These are phyloP conservation scores for Tephrocybe sp. DNA, from an alignment of 768 basidiomycete species.

Conservation along the genomic window DNA sequence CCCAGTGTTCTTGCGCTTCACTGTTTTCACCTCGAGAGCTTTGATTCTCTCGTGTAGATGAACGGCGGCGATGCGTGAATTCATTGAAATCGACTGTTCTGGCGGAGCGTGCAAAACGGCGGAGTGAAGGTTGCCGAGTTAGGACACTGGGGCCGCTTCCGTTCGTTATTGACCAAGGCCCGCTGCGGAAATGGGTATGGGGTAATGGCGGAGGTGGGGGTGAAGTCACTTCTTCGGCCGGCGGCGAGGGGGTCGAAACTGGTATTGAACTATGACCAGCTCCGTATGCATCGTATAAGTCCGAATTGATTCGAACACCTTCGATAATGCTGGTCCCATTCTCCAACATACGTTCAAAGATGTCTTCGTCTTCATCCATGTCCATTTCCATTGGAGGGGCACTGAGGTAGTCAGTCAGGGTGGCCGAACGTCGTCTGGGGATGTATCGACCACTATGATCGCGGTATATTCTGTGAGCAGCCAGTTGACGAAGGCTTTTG, in stretches of 20 bases:
- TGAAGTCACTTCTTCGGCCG: constrained; percentile 28
- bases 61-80: constrained; percentile 64
- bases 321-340: constrained; percentile 38
- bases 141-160: constrained; percentile 29
- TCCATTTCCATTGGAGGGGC: constrained; percentile 55
- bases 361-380: constrained; percentile 68
- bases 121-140: constrained; percentile 58
- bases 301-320: constrained; percentile 55
- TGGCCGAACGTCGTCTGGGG: constrained; percentile 35
- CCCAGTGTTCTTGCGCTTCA: constrained; percentile 28
- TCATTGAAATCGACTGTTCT: constrained; percentile 70
- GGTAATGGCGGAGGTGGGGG: constrained; percentile 21
- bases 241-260: constrained; percentile 32
- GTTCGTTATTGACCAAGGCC: constrained; percentile 31
- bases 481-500: constrained; percentile 56
- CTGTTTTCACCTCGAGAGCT: constrained; percentile 25
- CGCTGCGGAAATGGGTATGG: constrained; percentile 21
- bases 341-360: constrained; percentile 45
- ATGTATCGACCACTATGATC: constrained; percentile 33
- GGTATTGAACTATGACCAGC: constrained; percentile 14
- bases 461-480: constrained; percentile 53
- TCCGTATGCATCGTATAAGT: constrained; percentile 64
- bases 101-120: constrained; percentile 47
- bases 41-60: constrained; percentile 38
- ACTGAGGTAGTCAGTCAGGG: constrained; percentile 52